phyloP scores from a whole-genome alignment of 176 grass and related monocot species.

The bread wheat (Triticum aestivum) region IWGSC_CS_RefSeq_v2.1 NC_057800.1:515202021-515202520 shows the following conservation, averaged over 20 bases:
- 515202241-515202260: conserved; percentile 70
- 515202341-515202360: conserved; percentile 7
- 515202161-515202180: conserved; percentile 4
- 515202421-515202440: conserved; percentile 72
- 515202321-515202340: conserved; percentile 78
- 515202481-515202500: conserved; percentile 98
- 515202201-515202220: background rate
- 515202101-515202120: conserved; percentile 33
- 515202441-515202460: conserved; percentile 97
- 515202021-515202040: conserved; percentile 95
- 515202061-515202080: conserved; percentile 19
- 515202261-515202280: conserved; percentile 71
- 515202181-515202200: conserved; percentile 3
- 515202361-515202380: background rate
- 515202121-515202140: conserved; percentile 33
- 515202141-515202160: background rate
- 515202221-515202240: conserved; percentile 21
- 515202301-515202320: conserved; percentile 58
- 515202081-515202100: conserved; percentile 11
- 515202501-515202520: conserved; percentile 92
- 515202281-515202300: conserved; percentile 51
- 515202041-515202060: conserved; percentile 50
- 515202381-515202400: conserved; percentile 4
- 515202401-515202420: conserved; percentile 13
- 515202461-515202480: conserved; percentile 83